A percentile compares a stretch with the other conserved stretches of the same genome.
Conservation (phyloP, 2,329 filamentous ascomycete species). For the Trichoderma pleuroti region DNA sequence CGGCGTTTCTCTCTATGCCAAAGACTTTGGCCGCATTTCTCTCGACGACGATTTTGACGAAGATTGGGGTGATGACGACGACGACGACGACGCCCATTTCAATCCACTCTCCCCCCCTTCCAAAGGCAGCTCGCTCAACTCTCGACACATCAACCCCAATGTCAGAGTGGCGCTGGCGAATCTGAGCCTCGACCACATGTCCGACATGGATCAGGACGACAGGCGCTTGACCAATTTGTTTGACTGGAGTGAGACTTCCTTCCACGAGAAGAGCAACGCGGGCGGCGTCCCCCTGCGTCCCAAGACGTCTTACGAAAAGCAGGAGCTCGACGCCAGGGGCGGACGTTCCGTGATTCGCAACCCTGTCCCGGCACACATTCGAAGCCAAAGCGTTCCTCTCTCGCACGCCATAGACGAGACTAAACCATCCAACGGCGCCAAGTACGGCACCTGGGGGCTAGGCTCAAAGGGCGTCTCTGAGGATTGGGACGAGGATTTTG, state of each 20-base stretch:
- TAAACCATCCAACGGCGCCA: constrained; percentile 54
- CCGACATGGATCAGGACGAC: constrained; percentile 35
- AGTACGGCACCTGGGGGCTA: constrained; percentile 79
- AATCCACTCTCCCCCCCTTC: constrained; percentile 58
- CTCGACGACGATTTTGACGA: constrained; percentile 62
- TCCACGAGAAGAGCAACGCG: constrained; percentile 57
- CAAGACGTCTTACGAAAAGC: constrained; percentile 73
- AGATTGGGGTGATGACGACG: constrained; percentile 54
- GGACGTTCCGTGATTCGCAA: constrained; percentile 66
- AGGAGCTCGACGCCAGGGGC: constrained; percentile 65
- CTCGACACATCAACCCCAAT: constrained; percentile 50
- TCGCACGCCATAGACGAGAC: constrained; percentile 59
- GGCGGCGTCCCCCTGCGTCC: constrained; percentile 61
- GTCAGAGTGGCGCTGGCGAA: constrained; percentile 52
- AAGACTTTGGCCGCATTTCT: constrained; percentile 50
- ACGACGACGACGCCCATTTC: constrained; percentile 47
- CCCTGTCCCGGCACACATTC: constrained; percentile 66
- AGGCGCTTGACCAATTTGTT: constrained; percentile 67
- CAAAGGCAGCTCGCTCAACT: constrained; percentile 49
- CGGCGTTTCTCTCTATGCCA: constrained; percentile 34
- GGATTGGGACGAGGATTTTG: constrained; percentile 88
- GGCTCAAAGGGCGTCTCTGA: constrained; percentile 77
- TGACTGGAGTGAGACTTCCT: constrained; percentile 69
- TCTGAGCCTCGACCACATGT: constrained; percentile 47
- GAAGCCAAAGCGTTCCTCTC: constrained; percentile 77